These are phyloP conservation scores for Pistacia integerrima DNA, from an alignment of 345 rosid species.

Conservation along the genomic window DNA sequence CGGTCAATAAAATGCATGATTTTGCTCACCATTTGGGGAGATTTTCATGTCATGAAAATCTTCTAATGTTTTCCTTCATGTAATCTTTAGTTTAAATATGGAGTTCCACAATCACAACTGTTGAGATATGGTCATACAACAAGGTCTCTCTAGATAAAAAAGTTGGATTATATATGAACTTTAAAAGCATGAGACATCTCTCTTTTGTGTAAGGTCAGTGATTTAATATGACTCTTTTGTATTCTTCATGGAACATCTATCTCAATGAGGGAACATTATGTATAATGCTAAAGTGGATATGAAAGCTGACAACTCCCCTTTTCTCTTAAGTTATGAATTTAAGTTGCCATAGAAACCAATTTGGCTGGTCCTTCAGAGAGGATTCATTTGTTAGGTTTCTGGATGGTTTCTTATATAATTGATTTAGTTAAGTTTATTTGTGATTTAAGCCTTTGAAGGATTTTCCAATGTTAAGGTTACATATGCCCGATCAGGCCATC, in stretches of 20 bases:
- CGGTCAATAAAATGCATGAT: neutral
- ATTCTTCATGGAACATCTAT: neutral
- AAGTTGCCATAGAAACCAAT: neutral
- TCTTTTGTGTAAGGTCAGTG: neutral
- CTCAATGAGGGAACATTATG: neutral
- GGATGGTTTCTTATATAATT: neutral
- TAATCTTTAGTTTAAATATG: neutral
- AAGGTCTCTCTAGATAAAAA: neutral
- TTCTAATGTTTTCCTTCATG: neutral
- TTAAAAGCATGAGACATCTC: neutral
- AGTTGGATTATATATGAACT: neutral
- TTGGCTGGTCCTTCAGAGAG: neutral
- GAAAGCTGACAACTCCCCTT: neutral
- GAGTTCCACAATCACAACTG: neutral
- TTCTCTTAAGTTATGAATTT: conserved; percentile 5
- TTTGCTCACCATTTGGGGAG: neutral
- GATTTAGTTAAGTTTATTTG: neutral
- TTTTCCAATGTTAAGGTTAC: neutral
- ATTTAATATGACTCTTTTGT: neutral
- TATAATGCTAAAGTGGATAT: conserved; percentile 9
- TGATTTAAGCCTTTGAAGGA: neutral
- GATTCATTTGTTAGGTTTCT: neutral
- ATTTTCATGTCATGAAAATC: neutral
- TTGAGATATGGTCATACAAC: neutral
- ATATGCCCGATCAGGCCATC: neutral